Evolutionary conservation across 805 yeast species (phyloP).

Genomic region (Kluyveromyces aestuarii): DNA sequence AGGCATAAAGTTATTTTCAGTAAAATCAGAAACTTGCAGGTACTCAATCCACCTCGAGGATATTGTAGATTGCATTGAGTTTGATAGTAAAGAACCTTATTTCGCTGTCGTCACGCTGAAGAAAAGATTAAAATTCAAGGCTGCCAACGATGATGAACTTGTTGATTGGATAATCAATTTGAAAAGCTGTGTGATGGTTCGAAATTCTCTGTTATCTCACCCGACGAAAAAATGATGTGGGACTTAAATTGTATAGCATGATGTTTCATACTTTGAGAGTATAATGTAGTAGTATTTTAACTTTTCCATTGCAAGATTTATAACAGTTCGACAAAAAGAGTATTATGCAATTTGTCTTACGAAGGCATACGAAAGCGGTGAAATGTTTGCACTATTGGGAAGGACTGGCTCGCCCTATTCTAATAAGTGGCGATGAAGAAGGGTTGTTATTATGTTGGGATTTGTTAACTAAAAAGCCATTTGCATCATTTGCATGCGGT

Average conservation of each 20-base stretch:
- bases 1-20: conserved; percentile 10
- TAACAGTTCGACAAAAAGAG: not conserved
- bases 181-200: conserved; percentile 13
- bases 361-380: conserved; percentile 14
- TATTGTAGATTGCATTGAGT: conserved; percentile 16
- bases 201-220: conserved; percentile 5
- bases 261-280: no score
- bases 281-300: no score
- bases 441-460: conserved; percentile 24
- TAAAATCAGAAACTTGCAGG: conserved; percentile 10
- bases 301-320: not conserved
- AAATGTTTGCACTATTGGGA: conserved; percentile 7
- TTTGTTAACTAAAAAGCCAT: conserved; percentile 21
- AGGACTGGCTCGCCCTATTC: conserved; percentile 5
- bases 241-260: no score
- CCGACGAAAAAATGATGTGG: not conserved
- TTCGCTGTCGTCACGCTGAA: conserved; percentile 14
- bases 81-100: conserved; percentile 10
- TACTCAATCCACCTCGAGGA: conserved; percentile 8
- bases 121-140: conserved; percentile 13
- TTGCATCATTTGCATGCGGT: conserved; percentile 5
- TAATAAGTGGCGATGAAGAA: conserved; percentile 21
- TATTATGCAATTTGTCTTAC: conserved; percentile 3
- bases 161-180: conserved; percentile 19
- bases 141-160: conserved; percentile 13